phyloP scores from a whole-genome alignment of 345 rosid species.

The Lumnitzera racemosa region DNA sequence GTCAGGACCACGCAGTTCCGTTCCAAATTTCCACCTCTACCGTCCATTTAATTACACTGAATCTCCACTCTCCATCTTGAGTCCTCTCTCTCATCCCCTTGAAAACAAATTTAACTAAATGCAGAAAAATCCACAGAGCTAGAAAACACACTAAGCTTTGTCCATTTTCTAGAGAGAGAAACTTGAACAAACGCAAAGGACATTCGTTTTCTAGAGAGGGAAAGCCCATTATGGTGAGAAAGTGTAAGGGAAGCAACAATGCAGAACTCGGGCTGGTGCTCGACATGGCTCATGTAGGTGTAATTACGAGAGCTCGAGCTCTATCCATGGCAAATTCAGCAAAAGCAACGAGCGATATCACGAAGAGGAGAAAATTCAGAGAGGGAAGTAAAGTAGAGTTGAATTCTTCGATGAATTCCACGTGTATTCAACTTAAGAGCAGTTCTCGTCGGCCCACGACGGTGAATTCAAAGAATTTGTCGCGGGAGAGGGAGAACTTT shows the following conservation, averaged over 20 bases:
- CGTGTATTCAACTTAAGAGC: conserved; percentile 35
- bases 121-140: background rate
- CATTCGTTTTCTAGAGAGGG: background rate
- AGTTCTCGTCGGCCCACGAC: conserved; percentile 6
- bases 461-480: background rate
- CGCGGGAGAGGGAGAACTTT: background rate
- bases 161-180: background rate
- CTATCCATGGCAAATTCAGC: conserved; percentile 8
- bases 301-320: conserved; percentile 23
- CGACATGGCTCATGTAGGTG: conserved; percentile 30
- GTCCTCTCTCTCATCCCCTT: background rate
- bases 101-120: conserved; percentile 5
- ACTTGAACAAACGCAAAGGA: conserved; percentile 4
- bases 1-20: conserved; percentile 31
- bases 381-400: conserved; percentile 6
- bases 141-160: conserved; percentile 1
- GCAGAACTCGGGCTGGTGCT: conserved; percentile 20
- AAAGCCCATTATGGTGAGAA: conserved; percentile 31
- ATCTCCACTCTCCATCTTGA: conserved; percentile 9
- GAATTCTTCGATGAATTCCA: conserved; percentile 14
- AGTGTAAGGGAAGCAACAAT: conserved; percentile 16
- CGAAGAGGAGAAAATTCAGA: conserved; percentile 17
- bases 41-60: conserved; percentile 14
- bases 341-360: background rate
- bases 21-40: conserved; percentile 26